phyloP scores from a whole-genome alignment of 768 basidiomycete species.

The Guyanaporus albipodus region DNA sequence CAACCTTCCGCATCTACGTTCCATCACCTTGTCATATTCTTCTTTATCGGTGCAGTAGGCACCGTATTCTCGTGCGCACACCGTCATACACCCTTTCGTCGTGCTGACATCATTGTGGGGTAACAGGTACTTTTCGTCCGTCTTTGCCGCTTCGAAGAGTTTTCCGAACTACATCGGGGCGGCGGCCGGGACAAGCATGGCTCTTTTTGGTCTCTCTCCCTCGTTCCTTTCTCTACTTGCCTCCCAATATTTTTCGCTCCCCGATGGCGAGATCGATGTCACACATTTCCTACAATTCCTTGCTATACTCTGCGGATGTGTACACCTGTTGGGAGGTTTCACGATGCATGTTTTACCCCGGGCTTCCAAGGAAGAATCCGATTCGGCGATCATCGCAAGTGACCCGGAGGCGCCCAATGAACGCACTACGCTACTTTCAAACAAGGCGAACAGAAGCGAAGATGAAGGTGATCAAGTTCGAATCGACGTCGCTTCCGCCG shows the following conservation, averaged over 20 bases:
- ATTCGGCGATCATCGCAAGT: neutral
- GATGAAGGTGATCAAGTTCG: conserved; percentile 12
- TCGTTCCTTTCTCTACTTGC: conserved; percentile 66
- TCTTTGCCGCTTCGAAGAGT: conserved; percentile 71
- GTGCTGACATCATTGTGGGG: neutral
- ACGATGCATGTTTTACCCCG: conserved; percentile 32
- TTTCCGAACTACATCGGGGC: conserved; percentile 65
- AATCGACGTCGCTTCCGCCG: conserved; percentile 19
- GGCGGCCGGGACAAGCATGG: conserved; percentile 63
- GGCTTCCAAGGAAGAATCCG: conserved; percentile 6
- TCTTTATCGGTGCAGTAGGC: conserved; percentile 61
- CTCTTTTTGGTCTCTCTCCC: conserved; percentile 80
- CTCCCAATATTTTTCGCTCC: conserved; percentile 53
- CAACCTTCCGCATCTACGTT: conserved; percentile 44
- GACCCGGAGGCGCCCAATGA: conserved; percentile 28
- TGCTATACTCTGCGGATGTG: conserved; percentile 46
- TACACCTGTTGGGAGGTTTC: conserved; percentile 53
- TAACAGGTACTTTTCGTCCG: conserved; percentile 60
- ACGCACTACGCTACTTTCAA: conserved; percentile 28
- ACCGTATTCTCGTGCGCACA: conserved; percentile 66
- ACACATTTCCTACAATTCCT: conserved; percentile 55
- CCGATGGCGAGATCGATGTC: conserved; percentile 42
- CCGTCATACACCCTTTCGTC: neutral
- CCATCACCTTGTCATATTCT: conserved; percentile 50
- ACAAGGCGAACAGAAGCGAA: conserved; percentile 15